A percentile compares a stretch with the other conserved stretches of the same genome.
phyloP scores from a whole-genome alignment of 2,329 filamentous ascomycete genomes.

The Alternaria sp. region DNA sequence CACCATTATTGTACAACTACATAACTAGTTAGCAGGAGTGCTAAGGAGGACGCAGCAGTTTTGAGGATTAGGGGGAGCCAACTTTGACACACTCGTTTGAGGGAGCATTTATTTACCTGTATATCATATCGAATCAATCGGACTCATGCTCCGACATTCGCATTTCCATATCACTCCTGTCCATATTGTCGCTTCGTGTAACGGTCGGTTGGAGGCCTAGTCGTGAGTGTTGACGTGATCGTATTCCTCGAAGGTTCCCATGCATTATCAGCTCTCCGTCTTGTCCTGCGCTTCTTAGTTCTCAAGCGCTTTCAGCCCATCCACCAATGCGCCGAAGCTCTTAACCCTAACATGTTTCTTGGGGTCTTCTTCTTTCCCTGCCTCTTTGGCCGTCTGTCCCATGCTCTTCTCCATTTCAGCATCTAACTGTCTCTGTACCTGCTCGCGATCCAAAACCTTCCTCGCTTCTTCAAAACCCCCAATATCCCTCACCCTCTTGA shows the following conservation, averaged over 20 bases:
- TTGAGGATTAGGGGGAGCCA: conserved; percentile 12
- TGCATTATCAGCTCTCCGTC: background rate
- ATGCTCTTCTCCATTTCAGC: conserved; percentile 7
- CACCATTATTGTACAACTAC: background rate
- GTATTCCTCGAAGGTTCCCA: background rate
- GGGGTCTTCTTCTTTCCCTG: conserved; percentile 4
- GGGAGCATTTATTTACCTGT: conserved; percentile 25
- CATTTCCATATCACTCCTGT: background rate
- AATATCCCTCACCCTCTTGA: conserved; percentile 43
- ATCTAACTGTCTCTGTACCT: conserved; percentile 27
- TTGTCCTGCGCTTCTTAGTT: conserved; percentile 14
- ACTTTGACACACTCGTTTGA: conserved; percentile 30
- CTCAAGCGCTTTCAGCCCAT: conserved; percentile 40
- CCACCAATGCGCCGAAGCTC: conserved; percentile 35
- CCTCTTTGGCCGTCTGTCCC: background rate
- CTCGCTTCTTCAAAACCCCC: conserved; percentile 47
- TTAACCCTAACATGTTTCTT: conserved; percentile 30
- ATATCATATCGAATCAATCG: conserved; percentile 5
- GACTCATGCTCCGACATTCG: background rate
- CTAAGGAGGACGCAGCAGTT: background rate
- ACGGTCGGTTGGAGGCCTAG: background rate
- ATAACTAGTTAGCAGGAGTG: background rate
- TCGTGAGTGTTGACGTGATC: background rate
- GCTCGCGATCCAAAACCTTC: conserved; percentile 39
- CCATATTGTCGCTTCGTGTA: background rate